Conservation (phyloP, 2,329 filamentous ascomycete species). For the Xylariaceae sp. region DNA sequence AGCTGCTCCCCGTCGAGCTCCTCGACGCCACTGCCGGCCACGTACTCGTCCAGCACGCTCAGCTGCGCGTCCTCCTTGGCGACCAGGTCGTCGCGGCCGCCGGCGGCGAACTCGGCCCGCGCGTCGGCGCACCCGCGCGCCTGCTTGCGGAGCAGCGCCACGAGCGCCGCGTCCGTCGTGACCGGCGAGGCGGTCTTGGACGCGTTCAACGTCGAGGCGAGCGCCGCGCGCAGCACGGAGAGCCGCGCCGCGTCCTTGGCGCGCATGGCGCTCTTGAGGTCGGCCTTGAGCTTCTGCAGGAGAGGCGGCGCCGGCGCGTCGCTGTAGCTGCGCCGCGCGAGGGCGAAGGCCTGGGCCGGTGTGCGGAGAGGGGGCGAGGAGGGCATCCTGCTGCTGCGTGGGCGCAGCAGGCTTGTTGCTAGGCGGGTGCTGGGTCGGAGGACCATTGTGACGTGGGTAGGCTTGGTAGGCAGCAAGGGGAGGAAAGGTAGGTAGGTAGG, state of each 20-base stretch:
- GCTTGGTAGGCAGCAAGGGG: slow-evolving; percentile 5
- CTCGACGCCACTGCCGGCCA: slow-evolving; percentile 63
- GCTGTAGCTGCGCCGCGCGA: slow-evolving; percentile 29
- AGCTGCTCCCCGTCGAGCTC: slow-evolving; percentile 65
- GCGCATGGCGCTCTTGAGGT: slow-evolving; percentile 71
- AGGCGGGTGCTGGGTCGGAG: slow-evolving; percentile 34
- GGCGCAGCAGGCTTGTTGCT: slow-evolving; percentile 32
- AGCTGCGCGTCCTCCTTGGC: slow-evolving; percentile 73
- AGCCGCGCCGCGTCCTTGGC: slow-evolving; percentile 69
- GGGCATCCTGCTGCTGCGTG: slow-evolving; percentile 2
- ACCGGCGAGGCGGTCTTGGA: slow-evolving; percentile 76
- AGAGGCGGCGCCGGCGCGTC: slow-evolving; percentile 50
- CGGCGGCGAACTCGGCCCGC: slow-evolving; percentile 66
- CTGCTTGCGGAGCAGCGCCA: slow-evolving; percentile 70
- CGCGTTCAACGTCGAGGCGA: slow-evolving; percentile 75
- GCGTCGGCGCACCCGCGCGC: slow-evolving; percentile 64
- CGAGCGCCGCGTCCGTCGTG: slow-evolving; percentile 70
- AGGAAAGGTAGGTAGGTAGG: background rate
- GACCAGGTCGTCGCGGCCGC: slow-evolving; percentile 70
- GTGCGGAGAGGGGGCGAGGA: too few species aligned
- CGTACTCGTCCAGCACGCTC: slow-evolving; percentile 69
- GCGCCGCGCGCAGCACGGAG: slow-evolving; percentile 69
- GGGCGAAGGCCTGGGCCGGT: slow-evolving; percentile 13
- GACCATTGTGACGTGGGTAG: slow-evolving; percentile 24
- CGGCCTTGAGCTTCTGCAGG: slow-evolving; percentile 60